A percentile compares a stretch with the other conserved stretches of the same genome.
Evolutionary conservation across 495 filamentous ascomycete species (phyloP).

Genomic region (Parachaetomium inaequale): DNA sequence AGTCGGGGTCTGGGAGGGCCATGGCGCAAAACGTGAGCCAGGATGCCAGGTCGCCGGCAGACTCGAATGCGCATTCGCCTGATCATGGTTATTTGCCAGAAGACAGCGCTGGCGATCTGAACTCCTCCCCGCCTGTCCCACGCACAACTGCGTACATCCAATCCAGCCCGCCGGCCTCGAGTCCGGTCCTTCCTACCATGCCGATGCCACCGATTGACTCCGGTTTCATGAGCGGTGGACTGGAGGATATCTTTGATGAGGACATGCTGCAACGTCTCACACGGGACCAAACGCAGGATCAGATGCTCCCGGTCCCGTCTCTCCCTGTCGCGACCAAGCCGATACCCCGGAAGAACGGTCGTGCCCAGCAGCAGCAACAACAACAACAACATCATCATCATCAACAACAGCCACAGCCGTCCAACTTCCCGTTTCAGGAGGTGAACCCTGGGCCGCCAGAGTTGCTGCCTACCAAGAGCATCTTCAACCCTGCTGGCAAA

Average conservation of each 20-base stretch:
- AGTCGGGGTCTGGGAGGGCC: slow-evolving; percentile 14
- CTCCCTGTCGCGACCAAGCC: slow-evolving; percentile 14
- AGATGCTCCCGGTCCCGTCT: slow-evolving; percentile 14
- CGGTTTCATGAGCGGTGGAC: slow-evolving; percentile 72
- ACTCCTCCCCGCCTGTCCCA: slow-evolving; percentile 75
- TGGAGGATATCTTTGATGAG: slow-evolving; percentile 56
- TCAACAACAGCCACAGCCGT: slow-evolving; percentile 13
- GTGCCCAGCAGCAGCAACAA: slow-evolving; percentile 8
- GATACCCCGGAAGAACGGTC: slow-evolving; percentile 16
- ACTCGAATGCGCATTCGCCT: slow-evolving; percentile 53
- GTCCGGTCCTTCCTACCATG: slow-evolving; percentile 67
- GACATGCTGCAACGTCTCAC: slow-evolving; percentile 24
- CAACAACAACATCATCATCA: slow-evolving; percentile 18
- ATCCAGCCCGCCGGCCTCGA: slow-evolving; percentile 60
- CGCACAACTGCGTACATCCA: slow-evolving; percentile 45
- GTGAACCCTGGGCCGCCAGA: slow-evolving; percentile 44
- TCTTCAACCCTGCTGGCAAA: slow-evolving; percentile 40
- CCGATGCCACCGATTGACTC: slow-evolving; percentile 59
- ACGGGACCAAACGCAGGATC: slow-evolving; percentile 21
- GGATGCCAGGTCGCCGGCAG: slow-evolving; percentile 42
- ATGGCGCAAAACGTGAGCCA: slow-evolving; percentile 26
- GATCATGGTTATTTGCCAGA: slow-evolving; percentile 53
- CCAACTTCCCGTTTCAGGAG: slow-evolving; percentile 39
- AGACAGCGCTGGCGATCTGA: slow-evolving; percentile 59
- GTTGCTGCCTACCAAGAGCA: slow-evolving; percentile 43